phyloP scores from a whole-genome alignment of 306 rosid species.

The Corylus heterophylla region DNA sequence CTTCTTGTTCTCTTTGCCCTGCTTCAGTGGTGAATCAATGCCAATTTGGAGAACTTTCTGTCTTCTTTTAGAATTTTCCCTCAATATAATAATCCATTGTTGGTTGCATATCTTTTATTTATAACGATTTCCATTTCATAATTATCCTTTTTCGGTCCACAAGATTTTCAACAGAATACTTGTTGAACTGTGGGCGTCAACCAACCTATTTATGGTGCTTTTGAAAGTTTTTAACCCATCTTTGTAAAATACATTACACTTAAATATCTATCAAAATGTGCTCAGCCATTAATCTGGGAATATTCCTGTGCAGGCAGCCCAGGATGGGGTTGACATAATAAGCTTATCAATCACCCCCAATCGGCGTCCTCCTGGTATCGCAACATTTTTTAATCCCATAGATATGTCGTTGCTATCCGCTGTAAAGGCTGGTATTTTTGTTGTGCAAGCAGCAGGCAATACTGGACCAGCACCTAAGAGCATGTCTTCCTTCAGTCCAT shows the following conservation, averaged over 20 bases:
- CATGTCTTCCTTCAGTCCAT: constrained; percentile 95
- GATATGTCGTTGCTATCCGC: constrained; percentile 97
- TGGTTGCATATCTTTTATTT: not conserved
- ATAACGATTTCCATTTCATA: constrained; percentile 5
- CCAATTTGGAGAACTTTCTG: not conserved
- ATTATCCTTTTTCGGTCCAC: not conserved
- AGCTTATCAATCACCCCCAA: constrained; percentile 93
- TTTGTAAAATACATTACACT: constrained; percentile 6
- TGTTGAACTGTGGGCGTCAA: not conserved
- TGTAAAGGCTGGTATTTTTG: constrained; percentile 87
- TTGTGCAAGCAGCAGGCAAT: constrained; percentile 98
- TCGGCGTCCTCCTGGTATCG: constrained; percentile 95
- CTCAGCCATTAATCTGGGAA: not conserved
- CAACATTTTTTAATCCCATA: constrained; percentile 94
- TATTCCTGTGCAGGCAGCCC: constrained; percentile 76
- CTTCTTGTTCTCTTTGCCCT: constrained; percentile 9
- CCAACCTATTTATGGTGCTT: not conserved
- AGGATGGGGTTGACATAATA: constrained; percentile 88
- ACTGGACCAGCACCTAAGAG: constrained; percentile 97
- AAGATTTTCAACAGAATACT: not conserved
- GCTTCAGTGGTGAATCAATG: not conserved
- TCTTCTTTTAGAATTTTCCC: not conserved
- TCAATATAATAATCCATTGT: not conserved
- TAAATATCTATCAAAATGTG: constrained; percentile 13
- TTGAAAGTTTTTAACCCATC: not conserved